phyloP scores from a whole-genome alignment of 257 asterid species.

The Rhazya stricta region DNA sequence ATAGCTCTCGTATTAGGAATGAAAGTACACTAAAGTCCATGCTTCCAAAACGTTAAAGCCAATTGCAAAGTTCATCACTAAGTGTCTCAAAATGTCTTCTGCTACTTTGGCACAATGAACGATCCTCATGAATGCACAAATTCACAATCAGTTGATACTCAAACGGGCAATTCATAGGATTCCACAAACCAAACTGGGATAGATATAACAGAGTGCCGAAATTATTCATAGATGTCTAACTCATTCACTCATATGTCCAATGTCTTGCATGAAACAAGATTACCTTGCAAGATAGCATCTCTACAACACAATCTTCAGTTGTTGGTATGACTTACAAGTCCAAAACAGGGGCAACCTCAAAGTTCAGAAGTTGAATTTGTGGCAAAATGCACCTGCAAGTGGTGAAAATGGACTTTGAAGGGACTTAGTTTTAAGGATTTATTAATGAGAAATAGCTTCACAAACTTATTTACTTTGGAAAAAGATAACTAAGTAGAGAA shows the following conservation, averaged over 20 bases:
- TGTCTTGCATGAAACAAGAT: slow-evolving; percentile 11
- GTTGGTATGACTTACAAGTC: slow-evolving; percentile 63
- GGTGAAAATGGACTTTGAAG: slow-evolving; percentile 12
- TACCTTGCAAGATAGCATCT: slow-evolving; percentile 86
- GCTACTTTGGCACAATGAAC: too few relatives aligned
- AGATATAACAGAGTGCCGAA: neutral
- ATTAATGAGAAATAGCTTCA: neutral
- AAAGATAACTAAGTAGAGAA: neutral
- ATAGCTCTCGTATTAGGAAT: too few relatives aligned
- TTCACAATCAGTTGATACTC: neutral
- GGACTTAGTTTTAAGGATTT: neutral
- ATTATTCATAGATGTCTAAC: neutral
- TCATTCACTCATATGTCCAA: neutral
- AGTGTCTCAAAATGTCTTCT: too few relatives aligned
- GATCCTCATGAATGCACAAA: neutral
- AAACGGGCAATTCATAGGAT: neutral
- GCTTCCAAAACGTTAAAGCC: too few relatives aligned
- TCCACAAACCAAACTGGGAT: neutral
- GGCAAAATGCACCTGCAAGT: slow-evolving; percentile 74
- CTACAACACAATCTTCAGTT: slow-evolving; percentile 53
- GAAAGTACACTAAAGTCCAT: too few relatives aligned
- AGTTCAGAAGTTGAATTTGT: slow-evolving; percentile 64
- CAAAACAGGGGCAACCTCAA: slow-evolving; percentile 75
- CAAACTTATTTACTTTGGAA: neutral
- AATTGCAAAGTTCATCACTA: too few relatives aligned